Base-by-base conservation (phyloP, 2,329 filamentous ascomycete species). In the Diplodia corticola region DNA sequence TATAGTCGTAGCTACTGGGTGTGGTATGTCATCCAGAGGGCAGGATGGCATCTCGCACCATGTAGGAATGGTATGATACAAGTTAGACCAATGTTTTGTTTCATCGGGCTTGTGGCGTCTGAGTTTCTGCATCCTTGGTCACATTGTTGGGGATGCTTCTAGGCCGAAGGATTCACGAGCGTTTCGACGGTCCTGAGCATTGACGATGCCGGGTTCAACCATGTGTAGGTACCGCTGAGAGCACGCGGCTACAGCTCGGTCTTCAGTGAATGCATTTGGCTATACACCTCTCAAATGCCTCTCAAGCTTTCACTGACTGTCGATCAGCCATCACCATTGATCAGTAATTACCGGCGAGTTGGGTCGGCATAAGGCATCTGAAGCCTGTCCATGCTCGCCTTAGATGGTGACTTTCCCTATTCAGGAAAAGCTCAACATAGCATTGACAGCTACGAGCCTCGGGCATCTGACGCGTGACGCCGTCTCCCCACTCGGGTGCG, bases 41-140 rank as follows among this genome's bases (percentile, higher is more conserved):
- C 57, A 61, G 57, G 57, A 61, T 17, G 57, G 9, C 40, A 48
- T 61, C 17, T 7, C 37, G 13, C 15, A 9, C 17, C 17, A 35
- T 61, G 57, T 61, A 35, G 44, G 28, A 61, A 49, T 61, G 57
- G 26, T n/a, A 61, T 26, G 28, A 61, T 61, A 35, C 26, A 49
- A 35, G 12, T 33, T 26, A 35, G 22, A 33, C 20, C 10, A 4
- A 6, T 40, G 12, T 30, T 9, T 33, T 33, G 15, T n/a, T 28
- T 53, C 15, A 5, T 15, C 26, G 49, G n/a, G 26, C 13, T 30
- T 24, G 20, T 49, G 12, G 22, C 37, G 37, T 44, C 37, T 44
- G 37, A 44, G 4, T 15, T 6, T 44, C n/a, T 20, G 37, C 15
- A 44, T 44, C 40, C 40, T 17, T 7, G n/a, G n/a, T 9, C n/a